Evolutionary conservation across 2,329 filamentous ascomycete species (phyloP).

Genomic region (Aspergillus calidoustus): DNA sequence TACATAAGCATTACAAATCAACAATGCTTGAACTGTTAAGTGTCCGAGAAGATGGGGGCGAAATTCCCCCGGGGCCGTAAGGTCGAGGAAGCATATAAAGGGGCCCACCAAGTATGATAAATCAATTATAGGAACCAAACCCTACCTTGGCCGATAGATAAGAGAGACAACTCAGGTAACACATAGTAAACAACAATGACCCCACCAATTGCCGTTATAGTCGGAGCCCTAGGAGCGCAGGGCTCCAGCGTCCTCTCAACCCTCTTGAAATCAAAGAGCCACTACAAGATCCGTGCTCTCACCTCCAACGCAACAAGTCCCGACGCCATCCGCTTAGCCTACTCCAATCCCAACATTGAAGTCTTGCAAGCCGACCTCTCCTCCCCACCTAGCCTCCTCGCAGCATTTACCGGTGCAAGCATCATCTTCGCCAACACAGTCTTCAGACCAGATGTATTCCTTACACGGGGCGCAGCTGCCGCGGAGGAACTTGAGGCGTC

Average conservation of each 20-base stretch:
- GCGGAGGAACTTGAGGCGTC: neutral
- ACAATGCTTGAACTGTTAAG: neutral
- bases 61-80: neutral
- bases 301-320: neutral
- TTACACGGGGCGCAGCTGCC: neutral
- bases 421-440: neutral
- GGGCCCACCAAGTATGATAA: too few species aligned
- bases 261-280: neutral
- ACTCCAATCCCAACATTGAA: neutral
- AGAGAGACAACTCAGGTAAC: neutral
- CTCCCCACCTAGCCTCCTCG: neutral
- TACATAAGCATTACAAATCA: neutral
- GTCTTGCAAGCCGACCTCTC: neutral
- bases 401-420: neutral
- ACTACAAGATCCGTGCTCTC: neutral
- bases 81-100: neutral
- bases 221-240: constrained; percentile 1
- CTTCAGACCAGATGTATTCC: neutral
- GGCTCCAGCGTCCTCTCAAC: neutral
- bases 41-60: neutral
- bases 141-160: neutral
- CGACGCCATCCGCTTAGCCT: neutral
- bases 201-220: neutral
- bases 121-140: neutral
- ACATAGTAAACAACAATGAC: neutral